Evolutionary conservation across 768 basidiomycete genomes (phyloP), one percentile per base, ranked within the genome.

Genomic region (Porphyrellus cyaneotinctus): DNA sequence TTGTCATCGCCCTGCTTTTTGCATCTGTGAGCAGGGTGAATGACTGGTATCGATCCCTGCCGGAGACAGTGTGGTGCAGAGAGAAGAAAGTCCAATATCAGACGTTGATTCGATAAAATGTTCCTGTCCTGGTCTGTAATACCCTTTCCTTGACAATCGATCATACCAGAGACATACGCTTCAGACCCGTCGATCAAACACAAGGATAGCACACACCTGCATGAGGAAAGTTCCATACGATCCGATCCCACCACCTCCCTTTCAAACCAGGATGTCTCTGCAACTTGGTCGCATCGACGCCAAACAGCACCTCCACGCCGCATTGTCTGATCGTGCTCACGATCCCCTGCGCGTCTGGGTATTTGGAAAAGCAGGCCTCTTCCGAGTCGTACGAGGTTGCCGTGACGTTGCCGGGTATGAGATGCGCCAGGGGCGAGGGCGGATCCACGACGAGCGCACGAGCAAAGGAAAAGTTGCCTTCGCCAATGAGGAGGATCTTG

Each of bases 181-280:
- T 17, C 33, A 28, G 12, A 13, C 39, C 0, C 11, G 17, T 41
- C 28, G 14, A 43, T 6, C 41, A n/a, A 51, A 43, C 13, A 63
- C 82, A n/a, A 39, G 2, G 35, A 6, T 12, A 22, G 41, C 4
- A 58, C 62, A 13, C 26, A 91, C 95, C 95, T 62, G 88, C 88
- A 73, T 98, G 95, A 53, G 95, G 95, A 66, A 97, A 98, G 67
- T 98, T 97, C 86, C 92, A 97, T 8, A 91, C 82, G 51, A 97
- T 79, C 55, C 80, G 81, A 69, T 92, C 87, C 80, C 87, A 88
- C 49, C 71, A 78, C 56, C 74, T 72, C 36, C 80, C 81, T 56
- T 83, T 88, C 42, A 95, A 68, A 7, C 68, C 64, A 7, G 77
- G 52, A 35, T 74, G 69, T 55, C 78, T 87, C 49, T 85, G 85